Evolutionary conservation across 768 basidiomycete species (phyloP).

Genomic region (Lepiota brunneoincarnata): DNA sequence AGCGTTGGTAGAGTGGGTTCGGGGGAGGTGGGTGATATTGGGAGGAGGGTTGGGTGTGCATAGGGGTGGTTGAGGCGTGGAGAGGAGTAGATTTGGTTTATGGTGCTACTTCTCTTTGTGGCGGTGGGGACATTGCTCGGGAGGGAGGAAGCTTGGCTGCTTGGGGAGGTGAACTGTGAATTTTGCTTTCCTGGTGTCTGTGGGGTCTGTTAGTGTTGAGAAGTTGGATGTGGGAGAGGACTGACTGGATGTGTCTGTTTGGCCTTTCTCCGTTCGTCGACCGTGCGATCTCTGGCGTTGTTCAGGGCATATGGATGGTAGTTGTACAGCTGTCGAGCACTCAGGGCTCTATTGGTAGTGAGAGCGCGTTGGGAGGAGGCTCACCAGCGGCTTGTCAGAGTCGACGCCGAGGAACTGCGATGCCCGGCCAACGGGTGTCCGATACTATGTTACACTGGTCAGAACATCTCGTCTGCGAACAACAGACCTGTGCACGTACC

Average conservation of each 20-base stretch:
- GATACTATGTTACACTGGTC: not conserved
- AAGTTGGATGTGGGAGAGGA: too few relatives aligned
- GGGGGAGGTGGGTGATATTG: too few relatives aligned
- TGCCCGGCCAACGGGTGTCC: not conserved
- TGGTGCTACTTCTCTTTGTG: too few relatives aligned
- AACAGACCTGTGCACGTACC: conserved; percentile 12
- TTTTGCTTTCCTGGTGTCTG: not conserved
- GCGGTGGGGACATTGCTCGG: not conserved
- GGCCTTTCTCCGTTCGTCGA: too few relatives aligned
- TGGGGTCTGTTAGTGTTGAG: too few relatives aligned
- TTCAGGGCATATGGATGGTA: not conserved
- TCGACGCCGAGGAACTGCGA: too few relatives aligned
- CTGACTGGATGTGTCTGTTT: too few relatives aligned
- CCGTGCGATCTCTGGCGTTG: not conserved
- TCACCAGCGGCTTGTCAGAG: not conserved
- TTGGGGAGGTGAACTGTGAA: not conserved
- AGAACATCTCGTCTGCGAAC: not conserved
- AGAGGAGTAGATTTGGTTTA: too few relatives aligned
- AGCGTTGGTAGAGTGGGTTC: not conserved
- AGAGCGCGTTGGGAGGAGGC: too few relatives aligned
- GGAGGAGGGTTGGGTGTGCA: too few relatives aligned
- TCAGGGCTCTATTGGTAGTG: too few relatives aligned
- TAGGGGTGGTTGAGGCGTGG: too few relatives aligned
- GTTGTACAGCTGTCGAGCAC: not conserved
- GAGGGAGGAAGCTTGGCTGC: not conserved